Evolutionary conservation across 768 basidiomycete species (phyloP), one percentile per base, ranked within the genome.

Genomic region (Leccinum incarnatum): DNA sequence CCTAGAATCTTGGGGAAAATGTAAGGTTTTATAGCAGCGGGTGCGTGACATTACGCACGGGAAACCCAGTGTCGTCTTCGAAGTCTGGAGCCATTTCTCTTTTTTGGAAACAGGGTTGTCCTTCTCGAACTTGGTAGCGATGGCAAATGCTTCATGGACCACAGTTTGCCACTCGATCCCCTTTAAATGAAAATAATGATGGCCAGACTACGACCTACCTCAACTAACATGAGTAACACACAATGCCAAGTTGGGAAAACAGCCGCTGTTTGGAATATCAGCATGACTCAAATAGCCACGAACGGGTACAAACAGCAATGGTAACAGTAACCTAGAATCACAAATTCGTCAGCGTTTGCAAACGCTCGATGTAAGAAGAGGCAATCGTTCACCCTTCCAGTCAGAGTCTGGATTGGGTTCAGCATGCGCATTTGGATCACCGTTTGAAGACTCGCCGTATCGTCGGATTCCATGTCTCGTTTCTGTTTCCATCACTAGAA

Each of bases 371-470:
- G 27, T 27, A 27, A 27, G 27, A 27, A 27, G 27, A 27, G 27
- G 27, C 27, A 27, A 27, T 27, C 27, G 27, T 27, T 27, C 27
- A 27, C 27, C 27, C 27, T 27, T 27, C 27, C 27, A 27, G 27
- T 27, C 27, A 27, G 27, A 27, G 27, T 27, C 27, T 27, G 27
- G 27, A 27, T 27, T 27, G 27, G 27, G 27, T 27, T 27, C 27
- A 27, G 27, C 27, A 27, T 6, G 27, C 27, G 27, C 27, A 27
- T 27, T 27, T 27, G 27, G 27, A 27, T 27, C 27, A 27, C 27
- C 88, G 9, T 98, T 96, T 61, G 92, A 92, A 60, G 90, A 95
- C 59, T 86, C 91, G 2, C 86, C 89, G 56, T 87, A 92, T 65
- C 81, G 90, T 5, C 82, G 86, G 50, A 71, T 94, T 64, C 81